Percentiles rank a stretch among this genome's conserved stretches.
Evolutionary conservation across 371 early-diverging fungal species (phyloP).

Genomic region (Mucor piriformis): DNA sequence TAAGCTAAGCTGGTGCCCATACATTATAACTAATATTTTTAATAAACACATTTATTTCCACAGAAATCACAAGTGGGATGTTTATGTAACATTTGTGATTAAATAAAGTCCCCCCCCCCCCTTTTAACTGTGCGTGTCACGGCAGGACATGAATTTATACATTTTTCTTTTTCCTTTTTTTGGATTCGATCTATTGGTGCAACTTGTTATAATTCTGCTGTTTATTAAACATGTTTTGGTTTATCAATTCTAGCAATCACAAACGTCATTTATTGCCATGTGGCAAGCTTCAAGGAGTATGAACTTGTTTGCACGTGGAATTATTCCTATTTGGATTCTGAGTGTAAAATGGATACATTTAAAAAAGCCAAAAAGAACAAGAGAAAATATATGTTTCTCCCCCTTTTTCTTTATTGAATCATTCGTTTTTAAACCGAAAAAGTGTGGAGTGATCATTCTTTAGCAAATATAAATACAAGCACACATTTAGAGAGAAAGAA

Average conservation of each 20-base stretch:
- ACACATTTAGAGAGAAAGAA: no score
- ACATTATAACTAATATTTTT: not conserved
- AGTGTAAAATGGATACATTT: not conserved
- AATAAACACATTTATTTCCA: not conserved
- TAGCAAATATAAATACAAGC: no score
- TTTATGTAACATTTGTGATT: no score
- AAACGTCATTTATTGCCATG: constrained; percentile 10
- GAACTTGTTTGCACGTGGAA: constrained; percentile 1
- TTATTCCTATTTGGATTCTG: constrained; percentile 1
- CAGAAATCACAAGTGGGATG: no score
- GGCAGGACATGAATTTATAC: no score
- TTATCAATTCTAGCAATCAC: not conserved
- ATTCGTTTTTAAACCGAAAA: not conserved
- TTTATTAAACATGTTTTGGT: no score
- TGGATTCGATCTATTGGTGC: no score
- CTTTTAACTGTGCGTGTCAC: no score
- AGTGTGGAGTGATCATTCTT: not conserved
- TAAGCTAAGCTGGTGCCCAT: no score
- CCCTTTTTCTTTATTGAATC: constrained; percentile 5
- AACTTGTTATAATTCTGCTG: no score
- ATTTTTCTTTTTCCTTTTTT: no score
- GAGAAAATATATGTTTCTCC: not conserved
- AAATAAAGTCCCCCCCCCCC: no score
- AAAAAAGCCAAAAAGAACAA: not conserved
- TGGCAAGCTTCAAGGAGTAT: constrained; percentile 7